phyloP scores from a whole-genome alignment of 2,329 filamentous ascomycete species.

The Aspergillus sp. region DNA sequence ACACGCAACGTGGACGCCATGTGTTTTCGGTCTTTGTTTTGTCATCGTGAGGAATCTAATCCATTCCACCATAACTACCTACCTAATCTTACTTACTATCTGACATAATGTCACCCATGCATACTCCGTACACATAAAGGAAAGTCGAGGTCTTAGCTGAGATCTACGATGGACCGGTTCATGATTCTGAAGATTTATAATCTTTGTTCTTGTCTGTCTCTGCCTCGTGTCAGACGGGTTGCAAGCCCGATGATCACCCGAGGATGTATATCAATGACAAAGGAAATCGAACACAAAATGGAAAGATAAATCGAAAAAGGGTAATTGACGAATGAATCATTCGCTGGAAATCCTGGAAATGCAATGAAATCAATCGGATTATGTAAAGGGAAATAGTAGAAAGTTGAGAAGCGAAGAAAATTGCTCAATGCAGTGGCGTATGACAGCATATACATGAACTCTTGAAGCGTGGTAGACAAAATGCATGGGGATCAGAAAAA shows the following conservation, averaged over 20 bases:
- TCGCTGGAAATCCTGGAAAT: conserved; percentile 24
- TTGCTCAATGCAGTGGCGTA: conserved; percentile 35
- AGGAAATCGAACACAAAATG: not conserved
- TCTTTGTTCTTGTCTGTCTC: not conserved
- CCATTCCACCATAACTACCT: too few relatives aligned
- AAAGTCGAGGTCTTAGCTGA: not conserved
- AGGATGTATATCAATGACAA: not conserved
- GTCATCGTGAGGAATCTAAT: not conserved
- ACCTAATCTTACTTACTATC: not conserved
- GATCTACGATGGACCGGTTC: not conserved
- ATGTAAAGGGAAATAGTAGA: not conserved
- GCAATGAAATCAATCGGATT: conserved; percentile 13
- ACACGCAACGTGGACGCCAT: not conserved
- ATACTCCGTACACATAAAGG: too few relatives aligned
- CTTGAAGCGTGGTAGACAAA: conserved; percentile 5
- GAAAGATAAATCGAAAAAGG: not conserved
- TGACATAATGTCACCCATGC: not conserved
- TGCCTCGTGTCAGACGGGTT: not conserved
- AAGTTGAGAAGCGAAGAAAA: conserved; percentile 3
- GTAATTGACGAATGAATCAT: conserved; percentile 10
- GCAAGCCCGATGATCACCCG: not conserved
- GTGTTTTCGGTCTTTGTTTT: not conserved
- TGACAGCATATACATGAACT: conserved; percentile 86
- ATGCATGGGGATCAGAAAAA: conserved; percentile 6
- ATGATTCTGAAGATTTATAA: not conserved